phyloP scores from a whole-genome alignment of 306 rosid genomes.

The Betula pendula region DNA sequence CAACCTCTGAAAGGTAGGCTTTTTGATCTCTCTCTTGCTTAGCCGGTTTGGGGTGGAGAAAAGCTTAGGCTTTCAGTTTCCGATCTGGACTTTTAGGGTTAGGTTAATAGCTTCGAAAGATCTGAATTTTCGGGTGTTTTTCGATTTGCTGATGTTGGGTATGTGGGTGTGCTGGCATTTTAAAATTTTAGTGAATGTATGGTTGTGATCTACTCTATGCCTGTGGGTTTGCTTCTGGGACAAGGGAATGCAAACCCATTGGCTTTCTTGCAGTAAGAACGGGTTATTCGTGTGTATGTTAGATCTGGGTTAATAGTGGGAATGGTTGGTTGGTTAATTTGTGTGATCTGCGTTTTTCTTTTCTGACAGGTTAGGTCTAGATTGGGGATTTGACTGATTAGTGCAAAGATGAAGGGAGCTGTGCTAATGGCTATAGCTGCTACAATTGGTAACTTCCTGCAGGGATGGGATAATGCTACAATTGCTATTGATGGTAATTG shows the following conservation, averaged over 20 bases:
- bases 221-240: neutral
- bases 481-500: constrained; percentile 41
- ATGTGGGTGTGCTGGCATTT: constrained; percentile 3
- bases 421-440: constrained; percentile 81
- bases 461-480: constrained; percentile 97
- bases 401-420: constrained; percentile 62
- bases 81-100: no score
- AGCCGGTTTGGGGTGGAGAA: no score
- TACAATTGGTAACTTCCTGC: constrained; percentile 77
- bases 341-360: constrained; percentile 17
- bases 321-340: neutral
- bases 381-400: constrained; percentile 16
- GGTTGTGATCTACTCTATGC: neutral
- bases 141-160: no score
- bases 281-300: neutral
- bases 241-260: neutral
- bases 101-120: no score
- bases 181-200: neutral
- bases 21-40: no score
- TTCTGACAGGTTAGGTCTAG: constrained; percentile 18
- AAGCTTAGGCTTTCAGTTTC: no score
- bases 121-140: no score
- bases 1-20: no score
- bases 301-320: constrained; percentile 13
- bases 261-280: neutral